Evolutionary conservation across 2,329 filamentous ascomycete genomes (phyloP), one percentile per base, ranked within the genome.

Genomic region (Allantophomopsis lycopodina): DNA sequence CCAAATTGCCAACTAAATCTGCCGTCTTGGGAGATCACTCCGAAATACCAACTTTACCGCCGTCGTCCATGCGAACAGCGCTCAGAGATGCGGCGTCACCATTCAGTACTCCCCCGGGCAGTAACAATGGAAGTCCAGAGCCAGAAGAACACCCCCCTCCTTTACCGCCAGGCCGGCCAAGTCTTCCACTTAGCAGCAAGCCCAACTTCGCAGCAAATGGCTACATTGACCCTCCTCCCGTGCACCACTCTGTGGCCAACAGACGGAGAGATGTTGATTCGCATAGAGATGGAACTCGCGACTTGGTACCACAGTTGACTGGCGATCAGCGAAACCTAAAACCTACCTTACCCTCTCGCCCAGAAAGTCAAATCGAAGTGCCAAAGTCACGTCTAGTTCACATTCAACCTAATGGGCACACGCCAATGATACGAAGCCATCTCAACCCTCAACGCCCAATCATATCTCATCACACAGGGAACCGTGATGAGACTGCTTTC

Each of bases 91-190:
- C 37, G 52, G 54, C 77, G 0, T 94, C 89, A 1, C 88, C 89
- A 0, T 94, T 95, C 54, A 87, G 69, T 52, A 94, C 86, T 30
- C 87, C 87, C 14, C 86, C 88, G 0, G 79, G 76, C 48, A 89
- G 81, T 8, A 28, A 28, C 53, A 72, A 74, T 4, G 76, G 73
- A 41, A 79, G 70, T 40, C 55, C 64, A 0, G 64, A 69, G n/a
- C 61, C 63, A n/a, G 60, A 62, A 6, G 66, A 66, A 7, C 69
- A 71, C 1, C 61, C 59, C 40, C 63, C 71, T 35, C 69, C 63
- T 14, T 63, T 57, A 6, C 61, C 70, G 11, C 69, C 68, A 40
- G 60, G 64, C 35, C 69, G 70, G 21, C 73, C 71, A 2, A 59
- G 58, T 8, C 54, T 72, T 18, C 67, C 68, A 11, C 60, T 62